Conservation (phyloP, 208 protist species). For the Trypanosomatidae sp. region DNA sequence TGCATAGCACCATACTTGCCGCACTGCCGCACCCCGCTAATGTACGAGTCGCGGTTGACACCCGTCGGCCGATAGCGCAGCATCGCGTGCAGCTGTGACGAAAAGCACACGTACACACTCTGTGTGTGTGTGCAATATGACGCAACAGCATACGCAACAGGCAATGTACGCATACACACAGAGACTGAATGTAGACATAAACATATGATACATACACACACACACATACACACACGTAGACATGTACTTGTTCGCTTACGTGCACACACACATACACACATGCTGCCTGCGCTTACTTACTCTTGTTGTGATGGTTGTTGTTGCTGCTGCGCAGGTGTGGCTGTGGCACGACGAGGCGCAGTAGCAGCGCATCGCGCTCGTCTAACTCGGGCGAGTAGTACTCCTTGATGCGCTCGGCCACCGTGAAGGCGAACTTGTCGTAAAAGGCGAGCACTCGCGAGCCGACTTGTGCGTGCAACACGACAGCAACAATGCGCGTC, state of each 20-base stretch:
- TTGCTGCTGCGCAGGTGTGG: constrained; percentile 1
- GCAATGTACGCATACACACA: too few species aligned
- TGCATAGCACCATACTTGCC: constrained; percentile 43
- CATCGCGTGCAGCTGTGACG: not conserved
- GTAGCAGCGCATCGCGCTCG: constrained; percentile 43
- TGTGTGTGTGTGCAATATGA: constrained; percentile 6
- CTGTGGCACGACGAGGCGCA: constrained; percentile 4
- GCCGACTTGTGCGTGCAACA: constrained; percentile 79
- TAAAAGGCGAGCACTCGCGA: constrained; percentile 79
- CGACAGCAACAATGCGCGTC: constrained; percentile 29
- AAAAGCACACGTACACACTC: not conserved
- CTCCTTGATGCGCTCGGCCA: constrained; percentile 23
- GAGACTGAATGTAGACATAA: too few species aligned
- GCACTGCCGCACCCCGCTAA: constrained; percentile 61
- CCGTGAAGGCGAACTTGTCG: constrained; percentile 56
- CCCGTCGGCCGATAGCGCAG: constrained; percentile 60
- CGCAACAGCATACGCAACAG: constrained; percentile 3
- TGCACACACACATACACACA: too few species aligned
- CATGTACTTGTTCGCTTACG: too few species aligned
- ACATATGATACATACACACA: too few species aligned
- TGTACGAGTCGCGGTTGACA: constrained; percentile 74
- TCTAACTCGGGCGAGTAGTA: constrained; percentile 82
- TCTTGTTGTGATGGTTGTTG: constrained; percentile 1
- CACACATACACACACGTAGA: too few species aligned
- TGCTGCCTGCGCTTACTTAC: too few species aligned